A percentile compares a stretch with the other conserved stretches of the same genome.
Evolutionary conservation across 2,329 filamentous ascomycete species (phyloP).

Genomic region (Botrytis tulipae): DNA sequence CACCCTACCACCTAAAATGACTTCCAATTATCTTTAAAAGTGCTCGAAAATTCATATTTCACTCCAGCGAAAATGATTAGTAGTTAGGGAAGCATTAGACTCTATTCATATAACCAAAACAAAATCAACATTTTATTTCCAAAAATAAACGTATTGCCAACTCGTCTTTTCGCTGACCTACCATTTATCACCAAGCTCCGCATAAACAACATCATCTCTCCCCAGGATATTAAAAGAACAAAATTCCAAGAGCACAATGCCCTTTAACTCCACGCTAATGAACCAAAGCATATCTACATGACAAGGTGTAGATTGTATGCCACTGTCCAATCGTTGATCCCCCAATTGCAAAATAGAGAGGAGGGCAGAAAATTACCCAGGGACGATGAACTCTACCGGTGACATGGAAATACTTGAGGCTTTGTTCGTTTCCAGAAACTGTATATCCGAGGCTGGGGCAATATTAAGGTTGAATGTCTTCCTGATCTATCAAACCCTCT

Average conservation of each 20-base stretch:
- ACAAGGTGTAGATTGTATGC: too few species aligned
- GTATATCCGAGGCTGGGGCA: too few species aligned
- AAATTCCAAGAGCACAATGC: too few species aligned
- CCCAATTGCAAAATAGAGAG: not conserved
- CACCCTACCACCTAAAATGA: not conserved
- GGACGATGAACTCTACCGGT: too few species aligned
- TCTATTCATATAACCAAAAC: too few species aligned
- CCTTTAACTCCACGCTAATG: too few species aligned
- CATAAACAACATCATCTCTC: too few species aligned
- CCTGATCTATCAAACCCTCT: too few species aligned
- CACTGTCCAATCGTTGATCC: not conserved
- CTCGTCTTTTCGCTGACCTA: not conserved
- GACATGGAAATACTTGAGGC: too few species aligned
- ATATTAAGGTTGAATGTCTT: too few species aligned
- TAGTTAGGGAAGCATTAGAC: accelerated
- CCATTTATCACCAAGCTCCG: not conserved
- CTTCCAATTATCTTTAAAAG: not conserved
- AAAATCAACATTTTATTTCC: not conserved
- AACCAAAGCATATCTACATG: not conserved
- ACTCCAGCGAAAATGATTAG: not conserved
- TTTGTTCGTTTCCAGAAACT: too few species aligned
- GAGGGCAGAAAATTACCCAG: not conserved
- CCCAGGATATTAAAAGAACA: not conserved
- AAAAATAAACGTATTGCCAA: not conserved
- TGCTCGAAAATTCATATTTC: not conserved